Conservation (phyloP, 169 alveolate genomes). For the Ichthyophthirius multifiliis region DNA sequence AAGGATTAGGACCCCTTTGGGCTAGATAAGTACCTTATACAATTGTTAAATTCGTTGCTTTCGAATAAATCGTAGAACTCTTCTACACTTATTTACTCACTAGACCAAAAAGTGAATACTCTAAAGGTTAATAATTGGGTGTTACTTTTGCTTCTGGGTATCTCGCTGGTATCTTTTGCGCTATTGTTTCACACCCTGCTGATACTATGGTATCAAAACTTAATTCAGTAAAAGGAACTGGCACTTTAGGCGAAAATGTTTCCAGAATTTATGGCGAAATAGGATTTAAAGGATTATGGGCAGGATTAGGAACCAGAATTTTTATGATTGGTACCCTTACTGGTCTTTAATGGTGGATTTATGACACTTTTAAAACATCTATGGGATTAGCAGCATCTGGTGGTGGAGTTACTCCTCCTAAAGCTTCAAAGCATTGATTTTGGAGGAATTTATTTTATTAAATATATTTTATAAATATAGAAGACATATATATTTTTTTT, state of each 20-base stretch:
- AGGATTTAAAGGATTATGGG: slow-evolving; percentile 78
- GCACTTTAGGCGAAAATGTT: slow-evolving; percentile 20
- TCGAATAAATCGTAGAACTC: slow-evolving; percentile 91
- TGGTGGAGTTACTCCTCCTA: slow-evolving; percentile 18
- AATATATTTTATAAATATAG: no score
- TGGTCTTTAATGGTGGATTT: slow-evolving; percentile 98
- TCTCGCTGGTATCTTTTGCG: slow-evolving; percentile 95
- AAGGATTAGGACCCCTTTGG: slow-evolving; percentile 91
- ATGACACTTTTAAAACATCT: slow-evolving; percentile 93
- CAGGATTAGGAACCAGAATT: slow-evolving; percentile 93
- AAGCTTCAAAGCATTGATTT: slow-evolving; percentile 29
- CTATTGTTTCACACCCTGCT: slow-evolving; percentile 97
- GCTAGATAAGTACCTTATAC: slow-evolving; percentile 96
- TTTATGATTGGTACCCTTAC: slow-evolving; percentile 98
- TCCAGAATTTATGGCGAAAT: slow-evolving; percentile 24
- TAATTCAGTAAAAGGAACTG: slow-evolving; percentile 71
- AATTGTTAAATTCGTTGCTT: slow-evolving; percentile 97
- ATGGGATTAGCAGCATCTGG: slow-evolving; percentile 38
- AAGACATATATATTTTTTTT: no score
- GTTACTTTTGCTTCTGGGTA: slow-evolving; percentile 94
- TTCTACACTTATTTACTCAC: slow-evolving; percentile 91
- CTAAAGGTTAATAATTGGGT: slow-evolving; percentile 89
- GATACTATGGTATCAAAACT: slow-evolving; percentile 95
- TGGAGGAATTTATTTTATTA: neutral
- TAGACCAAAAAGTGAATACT: slow-evolving; percentile 83